Evolutionary conservation across 768 basidiomycete genomes (phyloP).

Genomic region (Terana coerulea): DNA sequence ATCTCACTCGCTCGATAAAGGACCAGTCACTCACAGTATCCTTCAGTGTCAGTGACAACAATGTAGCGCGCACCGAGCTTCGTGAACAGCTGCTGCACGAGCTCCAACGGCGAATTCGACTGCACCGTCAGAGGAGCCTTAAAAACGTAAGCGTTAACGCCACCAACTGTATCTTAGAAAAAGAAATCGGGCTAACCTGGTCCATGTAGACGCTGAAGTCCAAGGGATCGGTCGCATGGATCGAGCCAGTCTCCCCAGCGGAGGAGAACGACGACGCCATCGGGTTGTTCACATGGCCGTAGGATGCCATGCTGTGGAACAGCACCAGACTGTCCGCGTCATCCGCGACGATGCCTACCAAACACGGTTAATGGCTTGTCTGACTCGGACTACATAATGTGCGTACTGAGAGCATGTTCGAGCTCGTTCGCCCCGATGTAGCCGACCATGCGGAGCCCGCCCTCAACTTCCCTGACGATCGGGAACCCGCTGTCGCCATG

Average conservation of each 20-base stretch:
- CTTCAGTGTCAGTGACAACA: slow-evolving; percentile 77
- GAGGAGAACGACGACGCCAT: slow-evolving; percentile 63
- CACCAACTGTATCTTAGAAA: neutral
- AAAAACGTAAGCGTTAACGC: neutral
- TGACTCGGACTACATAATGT: too few species aligned
- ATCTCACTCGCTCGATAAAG: too few species aligned
- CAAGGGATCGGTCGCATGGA: slow-evolving; percentile 44
- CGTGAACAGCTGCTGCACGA: slow-evolving; percentile 90
- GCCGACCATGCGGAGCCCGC: slow-evolving; percentile 69
- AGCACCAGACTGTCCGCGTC: slow-evolving; percentile 61
- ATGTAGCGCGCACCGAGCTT: slow-evolving; percentile 93
- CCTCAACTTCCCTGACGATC: slow-evolving; percentile 55
- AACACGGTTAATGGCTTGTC: neutral
- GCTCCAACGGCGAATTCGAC: slow-evolving; percentile 82
- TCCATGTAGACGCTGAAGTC: slow-evolving; percentile 92
- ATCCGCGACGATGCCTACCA: slow-evolving; percentile 68
- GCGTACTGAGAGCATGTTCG: slow-evolving; percentile 85
- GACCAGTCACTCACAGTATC: slow-evolving; percentile 56
- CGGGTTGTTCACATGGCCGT: slow-evolving; percentile 34
- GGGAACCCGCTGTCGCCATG: slow-evolving; percentile 86
- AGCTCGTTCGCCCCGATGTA: slow-evolving; percentile 92
- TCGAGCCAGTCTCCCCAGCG: slow-evolving; percentile 33
- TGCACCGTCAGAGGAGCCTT: slow-evolving; percentile 87
- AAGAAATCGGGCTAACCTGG: slow-evolving; percentile 43
- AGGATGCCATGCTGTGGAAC: slow-evolving; percentile 51